Evolutionary conservation across 2,329 filamentous ascomycete species (phyloP).

Genomic region (Paracoccidioides brasiliensis): DNA sequence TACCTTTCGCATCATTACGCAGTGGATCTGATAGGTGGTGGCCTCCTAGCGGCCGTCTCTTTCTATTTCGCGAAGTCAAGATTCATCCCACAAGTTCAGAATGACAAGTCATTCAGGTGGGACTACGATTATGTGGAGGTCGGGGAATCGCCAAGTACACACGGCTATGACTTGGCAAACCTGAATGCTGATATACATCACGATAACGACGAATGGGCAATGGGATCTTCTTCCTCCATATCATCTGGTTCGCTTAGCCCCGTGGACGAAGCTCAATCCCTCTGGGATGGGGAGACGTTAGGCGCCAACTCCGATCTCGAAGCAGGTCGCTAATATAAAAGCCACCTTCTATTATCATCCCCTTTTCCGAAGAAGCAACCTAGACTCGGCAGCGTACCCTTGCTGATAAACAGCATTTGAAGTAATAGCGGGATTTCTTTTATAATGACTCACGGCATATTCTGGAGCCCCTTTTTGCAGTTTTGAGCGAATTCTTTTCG

Average conservation of each 20-base stretch:
- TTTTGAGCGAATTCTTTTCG: constrained; percentile 24
- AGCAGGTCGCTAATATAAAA: constrained; percentile 22
- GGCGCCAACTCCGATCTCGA: constrained; percentile 28
- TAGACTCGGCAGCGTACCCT: constrained; percentile 3
- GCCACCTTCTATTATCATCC: background rate
- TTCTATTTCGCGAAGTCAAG: constrained; percentile 72
- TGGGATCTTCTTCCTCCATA: constrained; percentile 67
- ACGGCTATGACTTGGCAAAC: constrained; percentile 41
- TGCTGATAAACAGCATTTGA: constrained; percentile 14
- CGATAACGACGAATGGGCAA: constrained; percentile 80
- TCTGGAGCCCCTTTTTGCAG: constrained; percentile 19
- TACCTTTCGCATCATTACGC: constrained; percentile 96
- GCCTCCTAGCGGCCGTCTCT: constrained; percentile 59
- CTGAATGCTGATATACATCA: constrained; percentile 44
- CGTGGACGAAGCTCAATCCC: constrained; percentile 42
- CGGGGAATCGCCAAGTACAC: constrained; percentile 47
- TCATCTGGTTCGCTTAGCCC: constrained; percentile 52
- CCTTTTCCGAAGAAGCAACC: background rate
- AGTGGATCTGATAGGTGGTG: constrained; percentile 79
- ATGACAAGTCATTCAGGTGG: constrained; percentile 80
- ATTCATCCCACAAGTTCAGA: constrained; percentile 70
- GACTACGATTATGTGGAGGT: constrained; percentile 89
- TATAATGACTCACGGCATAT: constrained; percentile 24
- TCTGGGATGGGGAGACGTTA: constrained; percentile 30
- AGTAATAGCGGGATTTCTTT: constrained; percentile 12